These are phyloP conservation scores for Colletotrichum phormii DNA, from an alignment of 2,329 filamentous ascomycete species.

Conservation along the genomic window DNA sequence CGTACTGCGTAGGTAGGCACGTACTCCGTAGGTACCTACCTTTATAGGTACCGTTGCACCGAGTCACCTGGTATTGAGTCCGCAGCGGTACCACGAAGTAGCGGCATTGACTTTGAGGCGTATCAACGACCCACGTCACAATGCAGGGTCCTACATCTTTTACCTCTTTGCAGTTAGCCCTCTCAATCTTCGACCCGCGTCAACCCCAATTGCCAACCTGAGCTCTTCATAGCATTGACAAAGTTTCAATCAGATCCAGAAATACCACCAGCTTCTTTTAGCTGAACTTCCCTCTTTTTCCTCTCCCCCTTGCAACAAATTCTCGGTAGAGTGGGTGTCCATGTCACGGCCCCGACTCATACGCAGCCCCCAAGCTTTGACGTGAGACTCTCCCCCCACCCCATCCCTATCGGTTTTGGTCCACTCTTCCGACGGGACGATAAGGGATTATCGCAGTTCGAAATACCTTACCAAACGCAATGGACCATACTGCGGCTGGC, in stretches of 20 bases:
- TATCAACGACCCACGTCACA: constrained; percentile 10
- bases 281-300: neutral
- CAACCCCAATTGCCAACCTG: neutral
- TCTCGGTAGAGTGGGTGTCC: neutral
- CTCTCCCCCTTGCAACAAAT: too few species aligned
- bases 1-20: too few species aligned
- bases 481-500: constrained; percentile 7
- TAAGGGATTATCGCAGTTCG: constrained; percentile 29
- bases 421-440: constrained; percentile 16
- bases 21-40: neutral
- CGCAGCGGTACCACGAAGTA: neutral
- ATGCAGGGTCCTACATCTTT: constrained; percentile 15
- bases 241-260: neutral
- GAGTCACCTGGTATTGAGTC: neutral
- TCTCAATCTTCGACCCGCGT: neutral
- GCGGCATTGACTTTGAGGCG: neutral
- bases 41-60: neutral
- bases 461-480: constrained; percentile 5
- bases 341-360: neutral
- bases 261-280: neutral
- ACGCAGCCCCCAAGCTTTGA: constrained; percentile 9
- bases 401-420: constrained; percentile 14
- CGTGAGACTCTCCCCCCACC: constrained; percentile 2
- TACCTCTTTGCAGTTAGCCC: constrained; percentile 18
- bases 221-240: neutral